Evolutionary conservation across 345 rosid species (phyloP), one percentile per base, ranked within the genome.

Genomic region (Populus euphratica): DNA sequence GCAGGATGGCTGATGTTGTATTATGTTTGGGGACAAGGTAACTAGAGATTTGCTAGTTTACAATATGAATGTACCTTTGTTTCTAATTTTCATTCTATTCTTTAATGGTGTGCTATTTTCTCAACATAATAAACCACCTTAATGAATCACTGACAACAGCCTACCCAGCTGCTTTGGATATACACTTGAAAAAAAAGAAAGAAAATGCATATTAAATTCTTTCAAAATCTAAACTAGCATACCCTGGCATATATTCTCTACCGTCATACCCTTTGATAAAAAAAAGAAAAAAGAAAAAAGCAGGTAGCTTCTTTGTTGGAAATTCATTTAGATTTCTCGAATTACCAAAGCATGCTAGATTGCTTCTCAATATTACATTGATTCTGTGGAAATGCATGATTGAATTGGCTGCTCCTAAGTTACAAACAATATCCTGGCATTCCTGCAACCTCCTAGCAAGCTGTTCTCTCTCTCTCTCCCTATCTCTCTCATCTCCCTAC

Each of bases 21-120:
- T 86, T 96, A 25, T 96, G 99, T 81, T 86, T 96, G 78, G 99
- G 98, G 68, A 96, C 99, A 73, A 93, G 98, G 98, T 93, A 61
- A 68, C 8, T 10, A 21, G 8, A 20, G 38, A 54, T 27, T 47
- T 35, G 35, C 17, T 39, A 49, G 31, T 64, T 71, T 50, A 27
- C 36, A 33, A 35, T 25, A 17, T 11, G 36, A 21, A 18, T 73
- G 13, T 39, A 18, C 21, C 6, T 72, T 63, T 9, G 13, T 39
- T 14, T 73, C 41, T 12, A 13, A 5, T 72, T 61, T 29, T 49
- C 23, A 38, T 25, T 1, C 49, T 69, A 20, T 59, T 21, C 43
- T 16, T 23, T 18, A 59, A 59, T 18, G 11, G 12, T 21, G 1
- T n/a, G 64, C 23, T 61, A 56, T 38, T 27, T 39, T 59, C 61